Base-by-base conservation (phyloP, 768 basidiomycete genomes). In the Inosperma sp. region DNA sequence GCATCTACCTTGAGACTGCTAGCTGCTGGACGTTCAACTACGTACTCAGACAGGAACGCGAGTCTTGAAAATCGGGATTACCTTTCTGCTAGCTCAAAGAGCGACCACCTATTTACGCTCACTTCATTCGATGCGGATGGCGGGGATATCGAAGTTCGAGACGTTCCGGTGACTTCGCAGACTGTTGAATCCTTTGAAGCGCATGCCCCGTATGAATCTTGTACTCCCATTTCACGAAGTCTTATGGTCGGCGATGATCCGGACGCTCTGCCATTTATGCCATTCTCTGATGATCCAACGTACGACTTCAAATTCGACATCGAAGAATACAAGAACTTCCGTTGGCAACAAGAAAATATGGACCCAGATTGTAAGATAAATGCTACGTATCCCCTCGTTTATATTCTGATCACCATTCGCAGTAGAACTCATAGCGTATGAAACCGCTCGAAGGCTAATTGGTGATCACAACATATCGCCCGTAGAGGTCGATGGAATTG, bases 241-340 rank as follows among this genome's bases (percentile, higher is more conserved):
- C 66, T 81, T 13, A 70, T 74, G 37, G 67, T 70, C 14, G 83
- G 80, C 3, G 84, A 86, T 52, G 85, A 86, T 51, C 66, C 78
- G 5, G 68, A 73, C 52, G 62, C 67, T 17, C 75, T 86, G 72
- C 70, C 72, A 2, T 88, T 85, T 60, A 63, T 85, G 5, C 84
- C 84, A 2, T 79, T 79, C 46, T 71, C 77, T 0, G 84, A 88
- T 57, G 84, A 87, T 36, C 72, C 74, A 3, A 57, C 40, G 0
- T 88, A 88, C 55, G 56, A 79, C 43, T 65, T 62, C 27, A 25
- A 37, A 3, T 57, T 44, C 13, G 77, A 84, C 55, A 57, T 65
- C 2, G 46, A 58, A 12, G 69, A 76, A 4, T 77, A 84, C 61
- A 61, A 58, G 7, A 59, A 61, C 2, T 69, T 81, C 45, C 72